Conservation (phyloP, 1,284 basidiomycete species). For the Apiotrichum sp. region DNA sequence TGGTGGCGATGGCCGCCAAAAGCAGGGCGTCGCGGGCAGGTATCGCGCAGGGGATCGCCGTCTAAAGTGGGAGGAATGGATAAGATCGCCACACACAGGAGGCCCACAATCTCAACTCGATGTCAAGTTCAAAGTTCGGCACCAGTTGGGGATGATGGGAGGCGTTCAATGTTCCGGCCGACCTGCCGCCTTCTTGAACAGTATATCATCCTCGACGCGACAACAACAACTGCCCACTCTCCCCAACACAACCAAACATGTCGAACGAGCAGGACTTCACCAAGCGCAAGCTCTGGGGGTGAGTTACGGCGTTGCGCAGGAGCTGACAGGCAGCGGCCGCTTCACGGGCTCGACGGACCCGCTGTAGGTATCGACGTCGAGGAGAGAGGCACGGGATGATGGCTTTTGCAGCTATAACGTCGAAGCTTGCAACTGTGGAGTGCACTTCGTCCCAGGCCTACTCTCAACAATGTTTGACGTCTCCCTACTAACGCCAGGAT, state of each 20-base stretch:
- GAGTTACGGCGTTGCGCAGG: constrained; percentile 11
- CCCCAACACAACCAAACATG: constrained; percentile 13
- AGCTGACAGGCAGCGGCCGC: constrained; percentile 16
- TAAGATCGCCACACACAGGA: too few species aligned
- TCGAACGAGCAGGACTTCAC: constrained; percentile 37
- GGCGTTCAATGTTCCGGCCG: too few species aligned
- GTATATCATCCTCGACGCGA: not conserved
- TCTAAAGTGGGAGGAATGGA: too few species aligned
- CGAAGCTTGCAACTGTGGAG: too few species aligned
- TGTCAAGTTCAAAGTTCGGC: too few species aligned
- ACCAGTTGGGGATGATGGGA: too few species aligned
- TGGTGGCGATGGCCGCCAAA: too few species aligned
- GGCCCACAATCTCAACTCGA: too few species aligned
- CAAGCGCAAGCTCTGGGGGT: constrained; percentile 47
- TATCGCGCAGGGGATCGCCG: too few species aligned
- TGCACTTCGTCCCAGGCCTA: not conserved
- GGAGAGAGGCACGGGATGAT: not conserved
- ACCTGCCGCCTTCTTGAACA: too few species aligned
- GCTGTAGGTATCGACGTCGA: constrained; percentile 53
- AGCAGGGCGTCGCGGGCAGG: too few species aligned
- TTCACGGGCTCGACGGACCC: constrained; percentile 54
- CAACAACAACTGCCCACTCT: not conserved
- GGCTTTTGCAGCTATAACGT: not conserved
- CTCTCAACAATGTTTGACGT: not conserved
- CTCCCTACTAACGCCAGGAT: constrained; percentile 54